Conservation (phyloP, 2,329 filamentous ascomycete genomes). For the Magnaporthales sp. region DNA sequence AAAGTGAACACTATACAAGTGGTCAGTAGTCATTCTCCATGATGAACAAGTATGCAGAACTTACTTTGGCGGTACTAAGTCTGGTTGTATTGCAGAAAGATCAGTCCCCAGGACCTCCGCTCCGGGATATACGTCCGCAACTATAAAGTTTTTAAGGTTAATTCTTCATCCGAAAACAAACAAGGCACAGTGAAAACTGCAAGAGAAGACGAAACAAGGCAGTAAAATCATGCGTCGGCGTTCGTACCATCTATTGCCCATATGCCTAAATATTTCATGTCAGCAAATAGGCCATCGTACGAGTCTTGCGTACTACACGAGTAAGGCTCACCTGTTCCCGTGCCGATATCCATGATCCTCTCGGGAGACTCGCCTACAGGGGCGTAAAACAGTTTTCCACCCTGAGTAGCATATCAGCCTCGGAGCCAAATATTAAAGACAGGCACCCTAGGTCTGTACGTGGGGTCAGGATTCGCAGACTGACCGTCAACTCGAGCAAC, state of each 20-base stretch:
- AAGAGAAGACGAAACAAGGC: neutral
- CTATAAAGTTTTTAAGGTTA: neutral
- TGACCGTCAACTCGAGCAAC: slow-evolving; percentile 34
- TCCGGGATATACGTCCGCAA: slow-evolving; percentile 26
- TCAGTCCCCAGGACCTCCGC: slow-evolving; percentile 32
- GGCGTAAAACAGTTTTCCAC: slow-evolving; percentile 29
- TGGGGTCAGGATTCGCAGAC: neutral
- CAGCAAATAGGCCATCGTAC: neutral
- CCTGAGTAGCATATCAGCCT: slow-evolving; percentile 12
- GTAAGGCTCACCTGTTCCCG: slow-evolving; percentile 31
- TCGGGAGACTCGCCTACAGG: slow-evolving; percentile 29
- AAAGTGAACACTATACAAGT: slow-evolving; percentile 33
- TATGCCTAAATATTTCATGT: slow-evolving; percentile 22
- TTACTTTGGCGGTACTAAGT: slow-evolving; percentile 44
- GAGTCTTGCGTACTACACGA: neutral
- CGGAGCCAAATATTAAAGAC: neutral
- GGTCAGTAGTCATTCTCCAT: neutral
- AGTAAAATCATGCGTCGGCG: neutral
- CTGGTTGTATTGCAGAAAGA: slow-evolving; percentile 35
- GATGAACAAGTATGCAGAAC: neutral
- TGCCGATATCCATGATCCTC: slow-evolving; percentile 38
- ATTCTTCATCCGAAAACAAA: neutral
- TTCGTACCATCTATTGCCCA: slow-evolving; percentile 27
- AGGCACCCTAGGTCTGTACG: neutral
- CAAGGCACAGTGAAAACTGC: neutral